phyloP scores from a whole-genome alignment of 2,329 filamentous ascomycete genomes.

The Botrytis medusae region DNA sequence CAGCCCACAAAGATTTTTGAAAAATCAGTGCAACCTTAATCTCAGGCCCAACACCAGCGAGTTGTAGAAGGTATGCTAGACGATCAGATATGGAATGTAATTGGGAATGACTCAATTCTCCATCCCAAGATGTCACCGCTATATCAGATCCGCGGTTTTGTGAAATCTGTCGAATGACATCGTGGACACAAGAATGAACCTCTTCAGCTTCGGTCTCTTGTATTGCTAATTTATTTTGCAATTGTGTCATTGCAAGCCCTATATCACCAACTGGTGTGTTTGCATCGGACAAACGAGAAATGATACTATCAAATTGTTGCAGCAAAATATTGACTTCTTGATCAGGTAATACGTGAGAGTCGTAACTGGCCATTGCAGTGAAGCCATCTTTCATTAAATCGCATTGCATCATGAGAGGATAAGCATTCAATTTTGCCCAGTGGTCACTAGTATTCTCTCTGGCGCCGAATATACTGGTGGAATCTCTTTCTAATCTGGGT shows the following conservation, averaged over 20 bases:
- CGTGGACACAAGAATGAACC: slow-evolving; percentile 26
- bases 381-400: slow-evolving; percentile 15
- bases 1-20: slow-evolving; percentile 30
- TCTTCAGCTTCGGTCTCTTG: slow-evolving; percentile 10
- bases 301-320: slow-evolving; percentile 23
- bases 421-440: slow-evolving; percentile 25
- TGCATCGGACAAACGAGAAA: slow-evolving; percentile 1
- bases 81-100: slow-evolving; percentile 30
- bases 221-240: not conserved
- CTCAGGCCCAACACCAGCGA: slow-evolving; percentile 27
- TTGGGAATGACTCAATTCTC: slow-evolving; percentile 32
- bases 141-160: not conserved
- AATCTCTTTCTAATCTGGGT: slow-evolving; percentile 9
- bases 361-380: slow-evolving; percentile 24
- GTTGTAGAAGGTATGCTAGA: slow-evolving; percentile 28
- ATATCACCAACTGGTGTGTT: slow-evolving; percentile 8
- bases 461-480: not conserved
- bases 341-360: slow-evolving; percentile 19
- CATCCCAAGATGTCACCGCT: slow-evolving; percentile 28
- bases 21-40: slow-evolving; percentile 28
- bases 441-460: slow-evolving; percentile 14
- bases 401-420: slow-evolving; percentile 27
- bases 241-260: slow-evolving; percentile 25
- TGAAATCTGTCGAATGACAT: slow-evolving; percentile 23
- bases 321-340: slow-evolving; percentile 22